These are phyloP conservation scores for Phytophthora litchii DNA, from an alignment of 352 stramenopile genomes.

Conservation along the genomic window DNA sequence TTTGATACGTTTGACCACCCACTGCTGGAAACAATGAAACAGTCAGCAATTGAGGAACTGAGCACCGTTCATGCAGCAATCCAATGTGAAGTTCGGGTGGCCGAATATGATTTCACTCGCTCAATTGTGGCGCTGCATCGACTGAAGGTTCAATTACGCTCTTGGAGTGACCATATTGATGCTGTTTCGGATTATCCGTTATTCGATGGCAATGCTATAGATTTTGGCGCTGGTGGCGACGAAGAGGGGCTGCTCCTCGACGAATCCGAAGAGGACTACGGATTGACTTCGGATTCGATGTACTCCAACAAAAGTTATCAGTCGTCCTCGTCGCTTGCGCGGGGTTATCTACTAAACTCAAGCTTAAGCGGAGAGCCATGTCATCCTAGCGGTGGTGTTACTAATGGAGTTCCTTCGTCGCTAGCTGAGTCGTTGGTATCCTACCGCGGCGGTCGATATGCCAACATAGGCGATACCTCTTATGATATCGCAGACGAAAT, in stretches of 20 bases:
- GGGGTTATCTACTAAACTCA: conserved; percentile 27
- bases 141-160: conserved; percentile 65
- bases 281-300: conserved; percentile 59
- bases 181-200: conserved; percentile 77
- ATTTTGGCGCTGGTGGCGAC: conserved; percentile 48
- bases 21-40: conserved; percentile 67
- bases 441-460: conserved; percentile 33
- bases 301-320: conserved; percentile 71
- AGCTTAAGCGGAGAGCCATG: conserved; percentile 24
- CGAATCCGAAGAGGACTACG: conserved; percentile 57
- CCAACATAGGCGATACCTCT: conserved; percentile 33
- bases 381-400: conserved; percentile 5
- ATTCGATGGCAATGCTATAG: conserved; percentile 54
- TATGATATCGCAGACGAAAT: conserved; percentile 41
- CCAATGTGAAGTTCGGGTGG: conserved; percentile 67
- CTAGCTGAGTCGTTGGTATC: conserved; percentile 33
- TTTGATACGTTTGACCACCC: conserved; percentile 75
- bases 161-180: conserved; percentile 86
- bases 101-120: conserved; percentile 81
- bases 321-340: conserved; percentile 30
- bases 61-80: conserved; percentile 69
- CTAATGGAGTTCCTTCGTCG: conserved; percentile 22
- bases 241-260: conserved; percentile 42
- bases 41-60: conserved; percentile 76
- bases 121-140: conserved; percentile 75